phyloP scores from a whole-genome alignment of 2,329 filamentous ascomycete species.

The Fusarium pilosicola region DNA sequence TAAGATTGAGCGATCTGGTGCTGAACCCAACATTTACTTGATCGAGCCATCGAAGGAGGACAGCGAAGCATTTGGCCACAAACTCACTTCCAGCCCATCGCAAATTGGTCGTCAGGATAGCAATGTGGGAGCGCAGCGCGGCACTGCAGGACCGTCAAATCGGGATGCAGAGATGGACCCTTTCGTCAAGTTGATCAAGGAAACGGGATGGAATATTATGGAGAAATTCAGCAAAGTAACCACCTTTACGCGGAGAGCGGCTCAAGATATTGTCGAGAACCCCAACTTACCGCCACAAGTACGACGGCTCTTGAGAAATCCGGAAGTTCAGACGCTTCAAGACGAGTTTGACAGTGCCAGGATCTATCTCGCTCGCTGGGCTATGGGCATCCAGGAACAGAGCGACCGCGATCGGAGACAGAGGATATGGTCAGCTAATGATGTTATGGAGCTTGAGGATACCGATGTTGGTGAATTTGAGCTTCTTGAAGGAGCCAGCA shows the following conservation, averaged over 20 bases:
- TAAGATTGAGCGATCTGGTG: conserved; percentile 81
- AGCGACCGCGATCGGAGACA: conserved; percentile 87
- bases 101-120: conserved; percentile 47
- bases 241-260: conserved; percentile 91
- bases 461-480: conserved; percentile 97
- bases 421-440: conserved; percentile 91
- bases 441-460: conserved; percentile 93
- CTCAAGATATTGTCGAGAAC: conserved; percentile 91
- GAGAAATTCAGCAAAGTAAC: conserved; percentile 98
- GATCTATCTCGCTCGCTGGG: conserved; percentile 94
- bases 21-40: conserved; percentile 90
- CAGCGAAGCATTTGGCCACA: conserved; percentile 79
- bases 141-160: conserved; percentile 52
- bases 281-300: conserved; percentile 91
- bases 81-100: conserved; percentile 56
- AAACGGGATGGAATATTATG: conserved; percentile 94
- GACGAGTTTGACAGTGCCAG: conserved; percentile 98
- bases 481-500: conserved; percentile 82
- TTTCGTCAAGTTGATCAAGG: conserved; percentile 91
- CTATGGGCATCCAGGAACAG: conserved; percentile 98
- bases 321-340: conserved; percentile 93
- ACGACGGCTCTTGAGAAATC: conserved; percentile 83
- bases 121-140: conserved; percentile 41
- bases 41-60: conserved; percentile 90
- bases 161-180: conserved; percentile 87